phyloP scores from a whole-genome alignment of 2,329 filamentous ascomycete genomes.

The Boeremia lycopersici region DNA sequence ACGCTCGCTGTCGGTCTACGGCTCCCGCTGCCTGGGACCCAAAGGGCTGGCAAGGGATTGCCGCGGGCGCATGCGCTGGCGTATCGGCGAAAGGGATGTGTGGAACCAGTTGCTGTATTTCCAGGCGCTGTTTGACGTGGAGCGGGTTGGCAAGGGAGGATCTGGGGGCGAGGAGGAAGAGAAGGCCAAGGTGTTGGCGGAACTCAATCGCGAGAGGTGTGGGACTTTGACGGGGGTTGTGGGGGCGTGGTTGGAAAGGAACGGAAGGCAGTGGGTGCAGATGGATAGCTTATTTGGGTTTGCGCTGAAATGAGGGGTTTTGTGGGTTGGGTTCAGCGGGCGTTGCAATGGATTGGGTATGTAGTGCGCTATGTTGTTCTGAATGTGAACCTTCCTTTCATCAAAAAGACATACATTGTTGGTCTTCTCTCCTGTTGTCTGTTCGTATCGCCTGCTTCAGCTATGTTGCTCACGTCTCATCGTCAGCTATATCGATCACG shows the following conservation, averaged over 20 bases:
- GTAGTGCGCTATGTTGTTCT: not conserved
- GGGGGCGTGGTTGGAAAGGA: conserved; percentile 84
- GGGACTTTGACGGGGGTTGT: conserved; percentile 76
- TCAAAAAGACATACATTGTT: not conserved
- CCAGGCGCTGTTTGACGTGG: conserved; percentile 83
- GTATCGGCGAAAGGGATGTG: conserved; percentile 84
- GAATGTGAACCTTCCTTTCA: not conserved
- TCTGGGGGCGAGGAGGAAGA: conserved; percentile 58
- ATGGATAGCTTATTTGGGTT: conserved; percentile 86
- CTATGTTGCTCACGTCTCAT: no score
- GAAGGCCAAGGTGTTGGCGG: conserved; percentile 69
- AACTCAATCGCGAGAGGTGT: conserved; percentile 83
- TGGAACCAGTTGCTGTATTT: conserved; percentile 96
- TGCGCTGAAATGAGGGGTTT: conserved; percentile 46
- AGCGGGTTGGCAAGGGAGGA: conserved; percentile 68
- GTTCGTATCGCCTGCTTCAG: not conserved
- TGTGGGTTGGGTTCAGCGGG: not conserved
- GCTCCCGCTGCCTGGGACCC: conserved; percentile 85
- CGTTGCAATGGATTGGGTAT: not conserved
- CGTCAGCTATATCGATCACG: not conserved
- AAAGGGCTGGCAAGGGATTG: conserved; percentile 85
- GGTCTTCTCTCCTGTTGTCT: not conserved
- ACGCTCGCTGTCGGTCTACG: conserved; percentile 91
- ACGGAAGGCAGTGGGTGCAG: conserved; percentile 88
- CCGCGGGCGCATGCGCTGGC: conserved; percentile 84